These are phyloP conservation scores for Suillus decipiens DNA, from an alignment of 768 basidiomycete species.

Conservation along the genomic window DNA sequence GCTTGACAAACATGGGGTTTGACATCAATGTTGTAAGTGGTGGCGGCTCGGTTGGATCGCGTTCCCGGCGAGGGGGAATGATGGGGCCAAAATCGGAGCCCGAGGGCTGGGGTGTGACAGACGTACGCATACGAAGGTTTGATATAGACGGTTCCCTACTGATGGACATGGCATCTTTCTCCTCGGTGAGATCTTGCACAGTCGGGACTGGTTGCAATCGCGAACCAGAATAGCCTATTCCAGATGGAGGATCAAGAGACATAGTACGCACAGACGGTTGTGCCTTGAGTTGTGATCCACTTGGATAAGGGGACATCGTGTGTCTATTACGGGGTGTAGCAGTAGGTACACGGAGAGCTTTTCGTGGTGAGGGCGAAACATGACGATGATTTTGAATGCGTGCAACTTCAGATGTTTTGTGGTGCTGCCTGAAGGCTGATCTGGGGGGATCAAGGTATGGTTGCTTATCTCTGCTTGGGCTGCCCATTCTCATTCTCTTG, in stretches of 20 bases:
- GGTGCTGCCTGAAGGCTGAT: conserved; percentile 39
- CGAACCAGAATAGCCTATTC: conserved; percentile 19
- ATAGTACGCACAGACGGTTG: conserved; percentile 55
- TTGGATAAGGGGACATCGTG: conserved; percentile 45
- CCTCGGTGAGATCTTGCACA: conserved; percentile 34
- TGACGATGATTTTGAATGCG: conserved; percentile 25
- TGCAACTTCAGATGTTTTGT: conserved; percentile 20
- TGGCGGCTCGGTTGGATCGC: conserved; percentile 71
- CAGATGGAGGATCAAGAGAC: conserved; percentile 67
- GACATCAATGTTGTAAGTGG: conserved; percentile 59
- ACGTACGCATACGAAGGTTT: conserved; percentile 58
- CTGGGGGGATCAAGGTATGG: conserved; percentile 58
- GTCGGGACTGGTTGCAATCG: conserved; percentile 32
- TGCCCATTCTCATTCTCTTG: conserved; percentile 57
- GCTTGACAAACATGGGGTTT: conserved; percentile 71
- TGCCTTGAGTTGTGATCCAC: conserved; percentile 34
- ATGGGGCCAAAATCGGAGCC: conserved; percentile 44
- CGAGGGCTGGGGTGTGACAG: conserved; percentile 69
- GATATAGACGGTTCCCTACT: conserved; percentile 48
- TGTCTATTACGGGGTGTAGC: conserved; percentile 37
- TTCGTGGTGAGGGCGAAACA: conserved; percentile 30
- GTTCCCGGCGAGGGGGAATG: conserved; percentile 37
- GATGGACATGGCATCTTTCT: conserved; percentile 24
- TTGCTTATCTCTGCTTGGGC: conserved; percentile 37
- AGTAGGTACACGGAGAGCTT: conserved; percentile 33